Conservation (phyloP, 352 stramenopile genomes). For the Pythium rhizo-oryzae region DNA sequence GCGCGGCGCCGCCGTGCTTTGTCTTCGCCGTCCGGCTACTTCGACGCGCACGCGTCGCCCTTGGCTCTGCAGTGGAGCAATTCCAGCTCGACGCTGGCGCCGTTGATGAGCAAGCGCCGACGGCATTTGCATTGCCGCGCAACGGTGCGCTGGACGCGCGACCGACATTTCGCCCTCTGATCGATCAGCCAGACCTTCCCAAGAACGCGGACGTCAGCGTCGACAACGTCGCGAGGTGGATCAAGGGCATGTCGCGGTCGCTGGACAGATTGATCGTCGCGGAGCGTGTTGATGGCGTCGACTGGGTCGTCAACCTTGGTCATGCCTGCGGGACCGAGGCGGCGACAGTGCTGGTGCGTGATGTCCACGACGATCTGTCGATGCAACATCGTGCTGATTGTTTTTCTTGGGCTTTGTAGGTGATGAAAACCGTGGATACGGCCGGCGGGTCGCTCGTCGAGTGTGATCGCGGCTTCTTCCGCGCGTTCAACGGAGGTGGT, state of each 20-base stretch:
- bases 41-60: slow-evolving; percentile 31
- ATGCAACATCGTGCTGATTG: neutral
- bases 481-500: slow-evolving; percentile 40
- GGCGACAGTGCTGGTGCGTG: slow-evolving; percentile 16
- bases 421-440: neutral
- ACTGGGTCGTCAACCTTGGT: slow-evolving; percentile 7
- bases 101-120: no score
- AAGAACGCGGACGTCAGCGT: neutral
- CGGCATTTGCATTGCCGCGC: slow-evolving; percentile 30
- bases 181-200: slow-evolving; percentile 14
- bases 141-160: slow-evolving; percentile 50
- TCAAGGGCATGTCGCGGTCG: slow-evolving; percentile 14
- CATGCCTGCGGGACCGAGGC: neutral
- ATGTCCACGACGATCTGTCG: neutral
- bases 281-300: slow-evolving; percentile 1
- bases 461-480: slow-evolving; percentile 51
- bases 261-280: slow-evolving; percentile 13
- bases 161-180: slow-evolving; percentile 50
- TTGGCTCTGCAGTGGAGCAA: neutral
- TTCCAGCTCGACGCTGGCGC: neutral
- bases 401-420: neutral
- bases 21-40: slow-evolving; percentile 43
- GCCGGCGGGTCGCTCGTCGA: slow-evolving; percentile 24
- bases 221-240: slow-evolving; percentile 13
- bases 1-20: slow-evolving; percentile 39